Conservation (phyloP, 768 basidiomycete species). For the Termitomyces sp. region DNA sequence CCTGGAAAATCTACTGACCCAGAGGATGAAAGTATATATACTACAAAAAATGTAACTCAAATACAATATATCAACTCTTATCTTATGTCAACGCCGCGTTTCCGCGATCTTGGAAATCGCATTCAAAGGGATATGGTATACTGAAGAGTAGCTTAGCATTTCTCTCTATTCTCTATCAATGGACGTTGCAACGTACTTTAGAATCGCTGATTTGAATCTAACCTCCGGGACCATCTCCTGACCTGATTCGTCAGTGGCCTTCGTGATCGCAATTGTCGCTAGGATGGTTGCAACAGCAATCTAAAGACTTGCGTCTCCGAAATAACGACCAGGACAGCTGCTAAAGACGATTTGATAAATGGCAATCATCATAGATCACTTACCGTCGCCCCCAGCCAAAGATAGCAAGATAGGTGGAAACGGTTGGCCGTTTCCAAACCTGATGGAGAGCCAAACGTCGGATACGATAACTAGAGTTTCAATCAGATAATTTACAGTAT, state of each 20-base stretch:
- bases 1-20: background rate
- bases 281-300: slow-evolving; percentile 20
- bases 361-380: background rate
- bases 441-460: slow-evolving; percentile 16
- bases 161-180: background rate
- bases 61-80: background rate
- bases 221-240: slow-evolving; percentile 14
- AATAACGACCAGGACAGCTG: slow-evolving; percentile 20
- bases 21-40: background rate
- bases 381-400: slow-evolving; percentile 29
- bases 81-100: background rate
- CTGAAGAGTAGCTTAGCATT: background rate
- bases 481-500: background rate
- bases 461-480: no score
- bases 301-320: slow-evolving; percentile 19
- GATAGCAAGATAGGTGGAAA: slow-evolving; percentile 17
- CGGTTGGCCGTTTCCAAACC: slow-evolving; percentile 14
- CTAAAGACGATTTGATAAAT: slow-evolving; percentile 1
- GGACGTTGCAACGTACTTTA: background rate
- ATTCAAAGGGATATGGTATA: background rate
- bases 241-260: slow-evolving; percentile 21
- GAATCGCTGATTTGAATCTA: background rate
- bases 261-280: slow-evolving; percentile 21
- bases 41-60: background rate
- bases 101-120: background rate